Percentiles rank a stretch among this genome's conserved stretches.
These are phyloP conservation scores for Cucumis melo DNA, from an alignment of 306 rosid genomes.

Conservation along the genomic window DNA sequence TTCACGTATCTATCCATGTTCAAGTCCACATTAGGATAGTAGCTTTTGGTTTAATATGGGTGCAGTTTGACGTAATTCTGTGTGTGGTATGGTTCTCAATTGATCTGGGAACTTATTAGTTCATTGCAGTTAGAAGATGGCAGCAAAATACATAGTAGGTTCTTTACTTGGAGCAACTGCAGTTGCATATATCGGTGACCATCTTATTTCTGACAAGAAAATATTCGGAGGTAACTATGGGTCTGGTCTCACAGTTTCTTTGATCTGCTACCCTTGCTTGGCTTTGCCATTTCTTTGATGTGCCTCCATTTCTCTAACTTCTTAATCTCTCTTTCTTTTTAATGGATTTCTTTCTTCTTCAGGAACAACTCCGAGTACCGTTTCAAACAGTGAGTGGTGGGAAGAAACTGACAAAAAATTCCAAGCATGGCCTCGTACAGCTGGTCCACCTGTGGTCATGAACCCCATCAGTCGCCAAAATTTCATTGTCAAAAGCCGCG, in stretches of 20 bases:
- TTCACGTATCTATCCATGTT: no score
- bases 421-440: constrained; percentile 83
- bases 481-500: constrained; percentile 52
- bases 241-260: not conserved
- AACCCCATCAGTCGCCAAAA: constrained; percentile 65
- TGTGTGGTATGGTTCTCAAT: not conserved
- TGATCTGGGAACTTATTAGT: not conserved
- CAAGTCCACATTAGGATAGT: not conserved
- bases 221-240: constrained; percentile 52
- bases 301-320: not conserved
- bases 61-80: not conserved
- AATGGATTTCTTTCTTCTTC: not conserved
- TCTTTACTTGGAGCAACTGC: constrained; percentile 38
- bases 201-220: constrained; percentile 42
- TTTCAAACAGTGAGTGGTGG: constrained; percentile 55
- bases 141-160: constrained; percentile 31
- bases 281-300: not conserved
- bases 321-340: not conserved
- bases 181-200: constrained; percentile 35
- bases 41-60: not conserved
- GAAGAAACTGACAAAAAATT: constrained; percentile 87
- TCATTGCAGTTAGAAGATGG: constrained; percentile 34
- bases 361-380: constrained; percentile 61
- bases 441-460: constrained; percentile 69
- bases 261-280: not conserved